Evolutionary conservation across 805 yeast species (phyloP).

Genomic region (Zygoascus flipseniorum): DNA sequence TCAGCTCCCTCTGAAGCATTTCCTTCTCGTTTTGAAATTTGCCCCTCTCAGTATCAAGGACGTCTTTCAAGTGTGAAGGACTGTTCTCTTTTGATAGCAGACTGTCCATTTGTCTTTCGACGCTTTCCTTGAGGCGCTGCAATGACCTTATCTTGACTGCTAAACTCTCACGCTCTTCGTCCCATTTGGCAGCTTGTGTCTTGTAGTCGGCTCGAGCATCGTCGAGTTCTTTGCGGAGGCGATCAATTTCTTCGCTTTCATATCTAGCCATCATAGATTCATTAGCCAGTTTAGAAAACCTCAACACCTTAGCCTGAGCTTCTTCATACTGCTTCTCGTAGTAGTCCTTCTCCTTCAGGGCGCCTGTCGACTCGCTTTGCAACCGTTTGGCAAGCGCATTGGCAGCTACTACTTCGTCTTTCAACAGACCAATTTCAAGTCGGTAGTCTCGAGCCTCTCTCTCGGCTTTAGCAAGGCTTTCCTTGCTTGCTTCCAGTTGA

Average conservation of each 20-base stretch:
- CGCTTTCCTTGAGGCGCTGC: conserved; percentile 19
- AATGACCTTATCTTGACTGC: not conserved
- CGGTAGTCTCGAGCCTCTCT: not conserved
- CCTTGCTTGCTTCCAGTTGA: not conserved
- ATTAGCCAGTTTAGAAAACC: conserved; percentile 3
- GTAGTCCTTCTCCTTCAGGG: conserved; percentile 1
- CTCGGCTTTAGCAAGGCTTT: not conserved
- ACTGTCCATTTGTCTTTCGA: conserved; percentile 11
- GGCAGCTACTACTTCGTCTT: not conserved
- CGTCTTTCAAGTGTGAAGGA: conserved; percentile 19
- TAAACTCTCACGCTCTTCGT: not conserved
- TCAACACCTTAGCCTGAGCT: conserved; percentile 2
- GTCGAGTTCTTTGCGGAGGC: conserved; percentile 23
- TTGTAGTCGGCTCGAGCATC: conserved; percentile 26
- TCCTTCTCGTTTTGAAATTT: conserved; percentile 23
- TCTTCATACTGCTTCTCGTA: conserved; percentile 5
- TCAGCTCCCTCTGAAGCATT: conserved; percentile 24
- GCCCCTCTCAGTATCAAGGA: conserved; percentile 24
- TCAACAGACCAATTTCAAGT: not conserved
- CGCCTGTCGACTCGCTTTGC: not conserved
- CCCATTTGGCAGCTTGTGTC: conserved; percentile 19
- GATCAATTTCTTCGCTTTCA: conserved; percentile 16
- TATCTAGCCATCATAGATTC: conserved; percentile 3
- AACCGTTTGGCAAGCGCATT: not conserved
- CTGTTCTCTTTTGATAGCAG: conserved; percentile 11